Conservation (phyloP, 208 protist genomes). For the Tritrichomonas foetus region DNA sequence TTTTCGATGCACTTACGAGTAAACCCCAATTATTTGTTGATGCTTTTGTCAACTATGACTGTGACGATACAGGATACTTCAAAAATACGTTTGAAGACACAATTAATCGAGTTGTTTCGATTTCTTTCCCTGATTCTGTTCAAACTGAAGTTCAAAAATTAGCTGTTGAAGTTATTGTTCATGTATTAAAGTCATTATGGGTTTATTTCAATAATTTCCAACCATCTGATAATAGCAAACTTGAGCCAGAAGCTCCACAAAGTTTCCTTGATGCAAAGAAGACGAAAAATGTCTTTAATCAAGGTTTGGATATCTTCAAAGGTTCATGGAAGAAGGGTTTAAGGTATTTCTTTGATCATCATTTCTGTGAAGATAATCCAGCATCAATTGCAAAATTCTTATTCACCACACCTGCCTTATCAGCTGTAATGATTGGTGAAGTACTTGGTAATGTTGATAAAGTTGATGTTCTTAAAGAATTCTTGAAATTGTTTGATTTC, state of each 20-base stretch:
- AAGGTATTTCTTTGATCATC: background rate
- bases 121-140: background rate
- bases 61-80: background rate
- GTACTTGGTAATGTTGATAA: background rate
- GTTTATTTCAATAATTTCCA: background rate
- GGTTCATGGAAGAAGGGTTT: constrained; percentile 15
- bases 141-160: background rate
- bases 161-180: background rate
- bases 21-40: constrained; percentile 17
- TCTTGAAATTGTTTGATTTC: background rate
- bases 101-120: background rate
- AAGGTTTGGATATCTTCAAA: background rate
- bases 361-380: background rate
- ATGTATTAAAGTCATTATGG: background rate
- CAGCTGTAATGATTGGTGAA: background rate
- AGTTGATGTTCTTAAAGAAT: constrained; percentile 4
- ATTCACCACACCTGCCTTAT: background rate
- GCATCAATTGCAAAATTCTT: background rate
- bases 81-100: background rate
- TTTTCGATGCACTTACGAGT: background rate
- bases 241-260: background rate
- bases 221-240: background rate
- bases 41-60: constrained; percentile 27
- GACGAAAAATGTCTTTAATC: background rate
- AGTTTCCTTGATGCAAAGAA: constrained; percentile 11